Evolutionary conservation across 306 rosid genomes (phyloP).

Genomic region (Casuarina equisetifolia): DNA sequence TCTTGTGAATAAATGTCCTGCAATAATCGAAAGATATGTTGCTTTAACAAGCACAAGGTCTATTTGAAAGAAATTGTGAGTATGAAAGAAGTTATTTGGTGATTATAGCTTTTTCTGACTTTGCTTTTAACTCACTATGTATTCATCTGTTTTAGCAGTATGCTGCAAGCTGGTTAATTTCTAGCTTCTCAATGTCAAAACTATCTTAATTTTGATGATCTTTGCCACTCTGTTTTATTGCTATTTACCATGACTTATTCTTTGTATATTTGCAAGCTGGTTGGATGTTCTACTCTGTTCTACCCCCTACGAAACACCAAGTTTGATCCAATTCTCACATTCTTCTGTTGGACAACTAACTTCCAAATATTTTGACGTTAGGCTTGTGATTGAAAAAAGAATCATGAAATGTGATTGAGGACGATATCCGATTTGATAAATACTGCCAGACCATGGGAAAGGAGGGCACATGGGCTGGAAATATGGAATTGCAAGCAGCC

Average conservation of each 20-base stretch:
- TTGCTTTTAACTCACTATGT: too few relatives aligned
- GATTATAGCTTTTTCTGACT: too few relatives aligned
- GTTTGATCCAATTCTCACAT: background rate
- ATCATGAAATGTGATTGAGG: constrained; percentile 73
- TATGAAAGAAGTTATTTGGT: background rate
- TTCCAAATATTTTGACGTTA: constrained; percentile 30
- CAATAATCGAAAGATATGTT: background rate
- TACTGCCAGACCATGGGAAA: constrained; percentile 76
- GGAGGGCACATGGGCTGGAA: constrained; percentile 91
- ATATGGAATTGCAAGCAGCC: constrained; percentile 91
- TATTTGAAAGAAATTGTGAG: background rate
- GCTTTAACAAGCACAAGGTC: background rate
- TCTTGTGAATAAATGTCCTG: background rate
- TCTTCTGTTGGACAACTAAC: constrained; percentile 26
- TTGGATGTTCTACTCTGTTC: background rate
- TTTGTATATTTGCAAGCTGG: background rate
- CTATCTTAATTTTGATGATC: background rate
- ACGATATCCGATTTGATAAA: constrained; percentile 74
- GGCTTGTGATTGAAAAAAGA: constrained; percentile 54
- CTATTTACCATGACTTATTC: background rate
- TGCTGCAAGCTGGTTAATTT: too few relatives aligned
- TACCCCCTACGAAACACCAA: background rate
- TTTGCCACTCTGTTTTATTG: background rate
- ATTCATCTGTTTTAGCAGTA: too few relatives aligned
- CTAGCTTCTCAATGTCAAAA: background rate